Percentiles rank a stretch among this genome's conserved stretches.
Evolutionary conservation across 495 filamentous ascomycete genomes (phyloP).

Genomic region (Xylaria nigripes): DNA sequence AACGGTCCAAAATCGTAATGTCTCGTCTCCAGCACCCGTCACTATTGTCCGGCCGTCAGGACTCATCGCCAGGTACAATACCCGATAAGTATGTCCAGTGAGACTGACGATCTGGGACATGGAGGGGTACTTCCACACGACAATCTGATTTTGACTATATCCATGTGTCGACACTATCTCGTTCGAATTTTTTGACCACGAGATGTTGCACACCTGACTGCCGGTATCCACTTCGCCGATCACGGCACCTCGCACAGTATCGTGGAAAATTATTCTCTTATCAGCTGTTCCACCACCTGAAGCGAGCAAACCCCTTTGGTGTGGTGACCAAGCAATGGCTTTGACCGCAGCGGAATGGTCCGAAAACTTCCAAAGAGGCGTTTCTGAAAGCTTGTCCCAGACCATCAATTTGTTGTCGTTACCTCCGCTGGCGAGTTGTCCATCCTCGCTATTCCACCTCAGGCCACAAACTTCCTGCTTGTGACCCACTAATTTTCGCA

Average conservation of each 20-base stretch:
- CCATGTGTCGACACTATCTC: constrained; percentile 96
- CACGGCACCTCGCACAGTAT: constrained; percentile 69
- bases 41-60: constrained; percentile 90
- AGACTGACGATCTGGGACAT: constrained; percentile 94
- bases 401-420: constrained; percentile 99
- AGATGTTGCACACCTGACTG: constrained; percentile 92
- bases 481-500: constrained; percentile 79
- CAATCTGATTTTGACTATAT: constrained; percentile 96
- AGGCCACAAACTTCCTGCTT: constrained; percentile 99
- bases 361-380: constrained; percentile 82
- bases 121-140: constrained; percentile 96
- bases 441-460: constrained; percentile 92
- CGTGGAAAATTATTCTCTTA: constrained; percentile 94
- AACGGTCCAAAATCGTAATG: constrained; percentile 91
- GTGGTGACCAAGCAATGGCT: constrained; percentile 97
- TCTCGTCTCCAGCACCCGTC: constrained; percentile 94
- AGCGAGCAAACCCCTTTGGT: constrained; percentile 88
- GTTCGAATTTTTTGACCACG: constrained; percentile 92
- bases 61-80: constrained; percentile 94
- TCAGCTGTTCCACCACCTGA: constrained; percentile 95
- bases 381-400: constrained; percentile 86
- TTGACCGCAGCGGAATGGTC: constrained; percentile 95
- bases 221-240: constrained; percentile 89
- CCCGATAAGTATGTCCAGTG: constrained; percentile 92
- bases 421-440: constrained; percentile 89